Conservation (phyloP, 345 rosid species). For the Ceriops tagal region DNA sequence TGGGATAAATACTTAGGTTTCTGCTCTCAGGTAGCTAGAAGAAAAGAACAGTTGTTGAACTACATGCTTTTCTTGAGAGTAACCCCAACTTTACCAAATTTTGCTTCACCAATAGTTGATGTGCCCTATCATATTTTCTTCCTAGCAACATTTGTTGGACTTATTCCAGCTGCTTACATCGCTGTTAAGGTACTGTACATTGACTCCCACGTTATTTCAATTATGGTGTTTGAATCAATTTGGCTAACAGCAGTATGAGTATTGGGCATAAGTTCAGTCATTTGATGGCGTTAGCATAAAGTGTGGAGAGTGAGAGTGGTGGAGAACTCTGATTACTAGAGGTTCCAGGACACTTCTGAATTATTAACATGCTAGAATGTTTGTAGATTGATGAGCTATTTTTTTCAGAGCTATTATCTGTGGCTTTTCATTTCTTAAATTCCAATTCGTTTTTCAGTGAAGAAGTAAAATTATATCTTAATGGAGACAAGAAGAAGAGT, state of each 20-base stretch:
- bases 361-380: too few relatives aligned
- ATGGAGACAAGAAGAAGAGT: too few relatives aligned
- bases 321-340: too few relatives aligned
- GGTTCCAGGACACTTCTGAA: too few relatives aligned
- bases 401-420: too few relatives aligned
- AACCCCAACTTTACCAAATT: constrained; percentile 89
- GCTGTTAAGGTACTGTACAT: constrained; percentile 67
- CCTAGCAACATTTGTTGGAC: constrained; percentile 68
- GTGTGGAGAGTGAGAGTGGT: not conserved
- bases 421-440: too few relatives aligned
- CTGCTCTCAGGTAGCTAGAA: constrained; percentile 62
- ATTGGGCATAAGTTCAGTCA: not conserved
- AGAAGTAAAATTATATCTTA: too few relatives aligned
- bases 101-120: constrained; percentile 88
- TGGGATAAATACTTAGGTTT: constrained; percentile 15
- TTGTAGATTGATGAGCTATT: too few relatives aligned
- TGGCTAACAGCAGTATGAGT: not conserved
- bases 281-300: not conserved
- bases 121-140: constrained; percentile 91
- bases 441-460: too few relatives aligned
- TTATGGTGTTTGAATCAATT: not conserved
- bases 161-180: constrained; percentile 88
- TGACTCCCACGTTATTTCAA: not conserved
- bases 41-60: constrained; percentile 64
- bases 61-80: constrained; percentile 88